Base-by-base conservation (phyloP, 202 grass and related monocot genomes). In the Brachypodium distachyon region DNA sequence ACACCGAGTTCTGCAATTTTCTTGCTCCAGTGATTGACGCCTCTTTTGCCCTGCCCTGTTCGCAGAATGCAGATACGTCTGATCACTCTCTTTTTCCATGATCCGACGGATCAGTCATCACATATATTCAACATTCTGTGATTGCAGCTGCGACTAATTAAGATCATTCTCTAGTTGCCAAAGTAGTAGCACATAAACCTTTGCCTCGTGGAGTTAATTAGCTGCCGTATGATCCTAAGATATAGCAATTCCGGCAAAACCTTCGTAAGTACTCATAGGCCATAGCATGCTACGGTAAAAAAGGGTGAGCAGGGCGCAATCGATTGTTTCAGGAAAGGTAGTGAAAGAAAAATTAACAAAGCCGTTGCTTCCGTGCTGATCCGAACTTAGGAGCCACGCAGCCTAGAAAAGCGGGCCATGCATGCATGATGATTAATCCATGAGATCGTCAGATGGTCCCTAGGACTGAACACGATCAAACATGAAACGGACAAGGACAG, bases 361-460 rank as follows among this genome's bases (percentile, higher is more conserved):
- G 12, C 52, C 41, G 14, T 61, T 76, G 70, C 61, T 42, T 74
- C 61, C 40, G 36, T 32, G 54, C 4, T 36, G 61, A 86, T 81
- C 54, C 51, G 46, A 73, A 19, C 33, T 70, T 81, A 53, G n/a
- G 38, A 82, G 65, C 6, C 31, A 71, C 79, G 63, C 66, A 47
- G 58, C 26, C 13, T 49, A n/a, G n/a, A n/a, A 42, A 81, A 77
- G 14, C 33, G 4, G 2, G 80, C 26, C 17, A n/a, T n/a, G n/a
- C n/a, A n/a, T n/a, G n/a, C n/a, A n/a, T n/a, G n/a, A 67, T 61
- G 52, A 61, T 87, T 83, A 83, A 68, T 31, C 36, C 43, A 61
- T 37, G 46, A 12, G 52, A 74, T 37, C 34, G 38, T 52, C 61
- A 79, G 34, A 61, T 79, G 80, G 80, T 74, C 74, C 80, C 79